A percentile compares a stretch with the other conserved stretches of the same genome.
Evolutionary conservation across 345 rosid genomes (phyloP).

Genomic region (Salix brachista): DNA sequence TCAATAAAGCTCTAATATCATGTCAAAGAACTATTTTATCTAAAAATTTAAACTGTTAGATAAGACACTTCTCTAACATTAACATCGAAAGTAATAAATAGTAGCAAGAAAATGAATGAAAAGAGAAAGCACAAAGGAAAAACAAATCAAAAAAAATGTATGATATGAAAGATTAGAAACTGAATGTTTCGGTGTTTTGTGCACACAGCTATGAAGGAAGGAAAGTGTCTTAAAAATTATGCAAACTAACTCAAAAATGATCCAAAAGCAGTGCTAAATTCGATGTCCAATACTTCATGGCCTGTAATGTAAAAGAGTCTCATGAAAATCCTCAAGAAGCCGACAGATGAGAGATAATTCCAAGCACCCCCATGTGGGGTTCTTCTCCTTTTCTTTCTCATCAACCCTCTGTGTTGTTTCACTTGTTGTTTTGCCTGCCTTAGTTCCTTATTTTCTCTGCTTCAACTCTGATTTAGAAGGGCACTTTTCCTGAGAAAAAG

Average conservation of each 20-base stretch:
- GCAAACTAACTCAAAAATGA: slow-evolving; percentile 9
- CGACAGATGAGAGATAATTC: slow-evolving; percentile 47
- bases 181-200: slow-evolving; percentile 4
- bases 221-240: slow-evolving; percentile 7
- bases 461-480: background rate
- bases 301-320: slow-evolving; percentile 26
- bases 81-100: background rate
- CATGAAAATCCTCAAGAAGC: slow-evolving; percentile 33
- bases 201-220: slow-evolving; percentile 1
- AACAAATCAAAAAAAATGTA: background rate
- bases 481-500: slow-evolving; percentile 7
- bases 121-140: background rate
- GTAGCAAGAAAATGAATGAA: background rate
- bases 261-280: slow-evolving; percentile 18
- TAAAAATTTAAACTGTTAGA: no score
- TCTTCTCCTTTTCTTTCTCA: slow-evolving; percentile 13
- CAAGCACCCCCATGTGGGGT: slow-evolving; percentile 65
- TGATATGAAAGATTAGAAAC: slow-evolving; percentile 12
- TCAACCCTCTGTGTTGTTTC: slow-evolving; percentile 1
- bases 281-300: slow-evolving; percentile 51
- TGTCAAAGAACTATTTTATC: no score
- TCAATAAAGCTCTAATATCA: no score
- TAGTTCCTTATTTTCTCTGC: slow-evolving; percentile 12
- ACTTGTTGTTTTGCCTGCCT: slow-evolving; percentile 1
- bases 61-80: no score